Evolutionary conservation across 768 basidiomycete genomes (phyloP), one percentile per base, ranked within the genome.

Genomic region (Agaricus blazei): DNA sequence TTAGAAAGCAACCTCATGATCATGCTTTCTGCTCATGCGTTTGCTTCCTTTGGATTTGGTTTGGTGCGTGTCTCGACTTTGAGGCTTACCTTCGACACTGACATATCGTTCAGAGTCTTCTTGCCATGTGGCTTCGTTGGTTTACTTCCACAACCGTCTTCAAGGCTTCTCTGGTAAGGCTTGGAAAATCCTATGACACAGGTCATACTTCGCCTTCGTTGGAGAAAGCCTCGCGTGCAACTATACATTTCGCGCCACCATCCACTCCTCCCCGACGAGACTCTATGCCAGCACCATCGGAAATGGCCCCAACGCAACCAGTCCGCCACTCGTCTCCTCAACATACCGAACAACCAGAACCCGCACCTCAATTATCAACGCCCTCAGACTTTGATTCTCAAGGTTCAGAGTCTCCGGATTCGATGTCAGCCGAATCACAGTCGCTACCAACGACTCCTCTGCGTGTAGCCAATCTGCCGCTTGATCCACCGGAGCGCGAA

Each of bases 81-180:
- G 9, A 46, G 28, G 15, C 26, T 53, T 31, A 3, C 38, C 48
- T 15, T 23, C 9, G 48, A 23, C 12, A 38, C 34, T 58, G n/a
- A 47, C 40, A 51, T 40, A 51, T 42, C 58, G n/a, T 59, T 47
- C 47, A 78, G 76, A 78, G 76, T 62, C 60, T 78, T 37, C 62
- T 77, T 27, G 74, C 72, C 43, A 72, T 78, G 50, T 76, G 74
- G 69, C 51, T 77, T 34, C 65, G 68, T 15, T 77, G 76, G 76
- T 57, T 75, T 42, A 47, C 72, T 31, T 73, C 73, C 43, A 52
- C 63, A 14, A 37, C 60, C 58, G 23, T 48, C 24, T 24, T 47
- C 31, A 28, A 11, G 8, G 15, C 47, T 4, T 31, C 52, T 27
- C 14, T 19, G 19, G n/a, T 34, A 34, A 23, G 46, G 9, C 27